Base-by-base conservation (phyloP, 306 rosid genomes). In the Biancaea sappan region DNA sequence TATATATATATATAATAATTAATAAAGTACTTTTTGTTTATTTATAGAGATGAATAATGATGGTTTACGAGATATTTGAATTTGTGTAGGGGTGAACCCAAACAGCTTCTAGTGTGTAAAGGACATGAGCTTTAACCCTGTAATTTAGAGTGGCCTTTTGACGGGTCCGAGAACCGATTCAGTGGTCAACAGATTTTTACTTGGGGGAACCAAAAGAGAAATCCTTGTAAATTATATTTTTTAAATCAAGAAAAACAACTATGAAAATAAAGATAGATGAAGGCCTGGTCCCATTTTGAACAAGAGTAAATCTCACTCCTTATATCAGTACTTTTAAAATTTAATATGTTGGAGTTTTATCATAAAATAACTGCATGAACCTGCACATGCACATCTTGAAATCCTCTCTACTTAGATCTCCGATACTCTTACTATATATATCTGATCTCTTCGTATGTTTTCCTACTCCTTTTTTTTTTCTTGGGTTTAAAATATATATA, bases 121-220 rank as follows among this genome's bases (percentile, higher is more conserved):
- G 86, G 84, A 80, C 81, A 67, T 58, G 58, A 83, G 67, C 66
- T 5, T 5, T 53, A 41, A 78, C 32, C 16, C 78, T 67, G 47
- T 87, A 83, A 68, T 66, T 46, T 46, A 7, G 15, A 66, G 74
- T 80, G 62, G 44, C 66, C 50, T 76, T 90, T 90, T 87, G 91
- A 87, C 91, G 76, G 92, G 86, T 86, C 77, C 82, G 88, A 56
- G 86, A 83, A 85, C 78, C 92, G 66, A 88, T 85, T 81, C 82
- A 84, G 83, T 83, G 95, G 98, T 90, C 96, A 93, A 93, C 93
- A 84, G 79, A 90, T 81, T 85, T 90, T 78, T 81, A 83, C 91
- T 81, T 84, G 84, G 94, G 97, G 86, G 71, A 83, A 78, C 16
- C 86, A 81, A 86, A 77, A 71, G 19, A 71, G 19, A 77, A 88